These are phyloP conservation scores for Schwanniomyces sp. DNA, from an alignment of 805 yeast genomes.

Conservation along the genomic window DNA sequence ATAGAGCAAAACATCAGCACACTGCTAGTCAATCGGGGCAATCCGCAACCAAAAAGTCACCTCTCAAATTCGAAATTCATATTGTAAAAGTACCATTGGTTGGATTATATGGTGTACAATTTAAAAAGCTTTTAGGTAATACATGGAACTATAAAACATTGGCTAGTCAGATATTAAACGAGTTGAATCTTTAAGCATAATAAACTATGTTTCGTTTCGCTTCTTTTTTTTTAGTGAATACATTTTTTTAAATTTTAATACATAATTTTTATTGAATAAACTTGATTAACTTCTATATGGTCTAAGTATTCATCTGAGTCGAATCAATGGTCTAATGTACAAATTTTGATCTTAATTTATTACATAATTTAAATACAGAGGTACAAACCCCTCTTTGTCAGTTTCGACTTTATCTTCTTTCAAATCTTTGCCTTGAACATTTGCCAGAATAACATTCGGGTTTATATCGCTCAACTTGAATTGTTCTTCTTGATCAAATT, in stretches of 20 bases:
- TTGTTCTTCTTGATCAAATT: too few species aligned
- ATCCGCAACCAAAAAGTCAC: slow-evolving; percentile 32
- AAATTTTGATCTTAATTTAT: too few species aligned
- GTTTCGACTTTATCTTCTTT: too few species aligned
- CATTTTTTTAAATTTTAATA: not conserved
- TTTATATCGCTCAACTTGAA: too few species aligned
- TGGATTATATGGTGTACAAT: slow-evolving; percentile 90
- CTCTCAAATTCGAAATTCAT: slow-evolving; percentile 85
- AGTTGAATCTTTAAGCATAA: slow-evolving; percentile 52
- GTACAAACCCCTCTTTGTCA: too few species aligned
- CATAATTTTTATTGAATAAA: not conserved
- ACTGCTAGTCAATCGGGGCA: slow-evolving; percentile 23
- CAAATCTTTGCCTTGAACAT: too few species aligned
- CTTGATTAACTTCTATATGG: not conserved
- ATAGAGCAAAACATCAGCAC: slow-evolving; percentile 38
- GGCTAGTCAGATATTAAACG: slow-evolving; percentile 79
- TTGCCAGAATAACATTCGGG: too few species aligned
- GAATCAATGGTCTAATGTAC: too few species aligned
- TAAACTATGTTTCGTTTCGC: not conserved
- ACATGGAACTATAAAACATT: slow-evolving; percentile 93
- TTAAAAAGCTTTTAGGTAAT: slow-evolving; percentile 89
- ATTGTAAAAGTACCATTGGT: slow-evolving; percentile 90
- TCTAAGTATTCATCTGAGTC: not conserved
- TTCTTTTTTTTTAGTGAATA: not conserved
- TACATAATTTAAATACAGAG: too few species aligned